These are phyloP conservation scores for Teratosphaeria viscida DNA, from an alignment of 2,329 filamentous ascomycete genomes.

Conservation along the genomic window DNA sequence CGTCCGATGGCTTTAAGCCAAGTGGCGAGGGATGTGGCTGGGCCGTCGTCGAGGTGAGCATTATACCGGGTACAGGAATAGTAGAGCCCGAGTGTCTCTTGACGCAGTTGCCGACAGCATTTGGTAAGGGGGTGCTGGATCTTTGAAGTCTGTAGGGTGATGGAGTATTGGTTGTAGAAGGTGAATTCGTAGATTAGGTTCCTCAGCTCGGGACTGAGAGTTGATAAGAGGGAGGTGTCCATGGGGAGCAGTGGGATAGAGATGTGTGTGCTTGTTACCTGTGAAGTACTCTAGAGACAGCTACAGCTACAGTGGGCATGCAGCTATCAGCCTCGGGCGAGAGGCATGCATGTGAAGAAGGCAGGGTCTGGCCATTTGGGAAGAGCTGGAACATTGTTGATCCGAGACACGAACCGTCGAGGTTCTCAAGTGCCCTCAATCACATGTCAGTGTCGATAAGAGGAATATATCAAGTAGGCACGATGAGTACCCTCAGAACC, in stretches of 20 bases:
- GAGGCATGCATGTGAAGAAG: neutral
- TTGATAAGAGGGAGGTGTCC: conserved; percentile 6
- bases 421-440: neutral
- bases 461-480: neutral
- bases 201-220: conserved; percentile 11
- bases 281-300: neutral
- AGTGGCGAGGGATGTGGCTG: conserved; percentile 10
- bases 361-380: neutral
- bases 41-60: conserved; percentile 19
- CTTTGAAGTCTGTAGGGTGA: conserved; percentile 6
- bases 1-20: conserved; percentile 12
- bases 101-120: conserved; percentile 14
- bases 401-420: neutral
- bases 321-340: neutral
- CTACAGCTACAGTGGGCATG: neutral
- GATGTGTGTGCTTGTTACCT: neutral
- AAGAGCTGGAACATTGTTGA: neutral
- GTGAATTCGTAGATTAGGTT: conserved; percentile 13
- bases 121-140: conserved; percentile 12
- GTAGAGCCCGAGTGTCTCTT: conserved; percentile 14
- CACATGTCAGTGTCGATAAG: neutral
- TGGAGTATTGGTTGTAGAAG: conserved; percentile 13
- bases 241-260: neutral
- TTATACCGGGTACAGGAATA: conserved; percentile 14
- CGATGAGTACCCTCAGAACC: conserved; percentile 5